Evolutionary conservation across 768 basidiomycete species (phyloP).

Genomic region (Russula olivacea): DNA sequence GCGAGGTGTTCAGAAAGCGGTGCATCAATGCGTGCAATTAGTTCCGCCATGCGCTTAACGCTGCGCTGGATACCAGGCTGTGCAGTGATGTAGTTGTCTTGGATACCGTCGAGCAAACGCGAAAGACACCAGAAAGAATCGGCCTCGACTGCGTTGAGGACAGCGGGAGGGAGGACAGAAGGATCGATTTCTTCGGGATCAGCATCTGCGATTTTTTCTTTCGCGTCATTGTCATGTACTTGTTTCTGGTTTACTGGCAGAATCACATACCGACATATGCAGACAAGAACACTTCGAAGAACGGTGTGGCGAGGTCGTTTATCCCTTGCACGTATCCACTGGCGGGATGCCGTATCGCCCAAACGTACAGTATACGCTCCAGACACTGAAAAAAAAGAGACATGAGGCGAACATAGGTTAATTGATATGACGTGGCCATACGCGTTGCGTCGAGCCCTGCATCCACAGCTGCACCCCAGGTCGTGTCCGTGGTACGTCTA

Average conservation of each 20-base stretch:
- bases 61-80: conserved; percentile 96
- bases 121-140: conserved; percentile 99
- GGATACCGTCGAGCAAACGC: conserved; percentile 91
- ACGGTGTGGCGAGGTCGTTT: conserved; percentile 96
- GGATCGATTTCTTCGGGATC: conserved; percentile 90
- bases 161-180: conserved; percentile 56
- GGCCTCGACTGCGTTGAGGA: conserved; percentile 85
- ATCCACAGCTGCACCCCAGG: conserved; percentile 92
- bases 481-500: conserved; percentile 92
- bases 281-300: conserved; percentile 95
- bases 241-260: neutral
- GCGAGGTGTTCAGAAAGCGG: conserved; percentile 85
- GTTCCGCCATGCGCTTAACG: conserved; percentile 88
- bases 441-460: conserved; percentile 83
- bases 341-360: conserved; percentile 98
- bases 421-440: conserved; percentile 34
- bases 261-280: conserved; percentile 76
- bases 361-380: conserved; percentile 94
- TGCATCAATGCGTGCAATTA: conserved; percentile 85
- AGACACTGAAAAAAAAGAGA: conserved; percentile 53
- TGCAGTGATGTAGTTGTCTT: conserved; percentile 95
- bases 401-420: conserved; percentile 14
- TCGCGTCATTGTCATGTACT: neutral
- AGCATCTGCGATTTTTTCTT: conserved; percentile 50
- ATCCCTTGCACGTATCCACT: conserved; percentile 99